Conservation (phyloP, 75 land plant species). For the Cryptomeria japonica region DNA sequence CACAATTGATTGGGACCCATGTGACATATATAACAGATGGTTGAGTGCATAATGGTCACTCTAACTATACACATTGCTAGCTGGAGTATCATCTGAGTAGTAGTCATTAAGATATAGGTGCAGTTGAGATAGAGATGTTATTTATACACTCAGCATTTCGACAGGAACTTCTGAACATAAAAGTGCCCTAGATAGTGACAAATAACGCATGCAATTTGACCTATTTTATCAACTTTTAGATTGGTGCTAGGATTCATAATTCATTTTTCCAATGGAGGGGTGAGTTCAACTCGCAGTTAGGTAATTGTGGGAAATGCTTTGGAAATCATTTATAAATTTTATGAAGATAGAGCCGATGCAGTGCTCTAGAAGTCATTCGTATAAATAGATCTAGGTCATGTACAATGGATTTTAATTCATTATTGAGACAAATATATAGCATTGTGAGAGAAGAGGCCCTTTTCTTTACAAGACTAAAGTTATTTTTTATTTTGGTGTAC, state of each 20-base stretch:
- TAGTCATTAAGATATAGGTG: background rate
- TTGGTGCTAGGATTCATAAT: background rate
- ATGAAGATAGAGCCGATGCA: background rate
- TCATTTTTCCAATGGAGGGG: background rate
- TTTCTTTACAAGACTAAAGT: background rate
- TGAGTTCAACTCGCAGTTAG: background rate
- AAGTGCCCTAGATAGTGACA: background rate
- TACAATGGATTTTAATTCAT: background rate
- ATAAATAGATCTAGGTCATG: background rate
- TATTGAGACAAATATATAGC: background rate
- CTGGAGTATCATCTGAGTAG: no score
- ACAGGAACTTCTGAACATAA: background rate
- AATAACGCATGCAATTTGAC: background rate
- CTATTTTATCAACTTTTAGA: background rate
- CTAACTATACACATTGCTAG: no score
- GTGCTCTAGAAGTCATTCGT: background rate
- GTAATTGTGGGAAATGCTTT: background rate
- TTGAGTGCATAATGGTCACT: background rate
- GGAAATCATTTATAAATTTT: conserved; percentile 2
- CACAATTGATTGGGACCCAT: background rate
- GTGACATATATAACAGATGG: background rate
- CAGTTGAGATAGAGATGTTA: background rate
- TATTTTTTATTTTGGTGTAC: background rate
- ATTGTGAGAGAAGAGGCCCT: background rate
- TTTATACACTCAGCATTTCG: no score